Conservation (phyloP, 768 basidiomycete genomes). For the Cystofilobasidium macerans region DNA sequence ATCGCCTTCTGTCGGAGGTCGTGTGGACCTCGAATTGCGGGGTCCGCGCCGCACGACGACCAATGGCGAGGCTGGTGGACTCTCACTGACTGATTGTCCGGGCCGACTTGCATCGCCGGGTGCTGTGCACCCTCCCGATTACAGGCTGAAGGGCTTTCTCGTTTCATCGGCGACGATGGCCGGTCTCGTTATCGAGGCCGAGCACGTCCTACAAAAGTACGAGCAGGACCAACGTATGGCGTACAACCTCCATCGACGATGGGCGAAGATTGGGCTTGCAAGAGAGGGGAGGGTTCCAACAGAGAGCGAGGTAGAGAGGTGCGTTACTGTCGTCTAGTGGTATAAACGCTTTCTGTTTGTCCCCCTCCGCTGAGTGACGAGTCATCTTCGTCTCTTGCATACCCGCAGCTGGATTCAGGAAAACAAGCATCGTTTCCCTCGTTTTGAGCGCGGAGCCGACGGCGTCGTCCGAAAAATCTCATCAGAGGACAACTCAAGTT, state of each 20-base stretch:
- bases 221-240: slow-evolving; percentile 14
- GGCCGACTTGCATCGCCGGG: no score
- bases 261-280: slow-evolving; percentile 10
- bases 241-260: slow-evolving; percentile 12
- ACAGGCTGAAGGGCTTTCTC: slow-evolving; percentile 17
- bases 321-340: no score
- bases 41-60: no score
- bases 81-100: no score
- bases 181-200: slow-evolving; percentile 17
- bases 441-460: neutral
- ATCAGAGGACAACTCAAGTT: neutral
- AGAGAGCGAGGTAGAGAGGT: neutral
- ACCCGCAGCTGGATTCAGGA: neutral
- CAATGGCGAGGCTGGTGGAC: no score
- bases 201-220: slow-evolving; percentile 16
- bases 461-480: neutral
- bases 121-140: neutral
- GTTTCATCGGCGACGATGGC: slow-evolving; percentile 17
- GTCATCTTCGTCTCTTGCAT: neutral
- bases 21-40: no score
- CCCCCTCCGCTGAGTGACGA: neutral
- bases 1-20: neutral
- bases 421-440: neutral
- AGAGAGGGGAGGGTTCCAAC: slow-evolving; percentile 3
- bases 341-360: no score